A percentile compares a stretch with the other conserved stretches of the same genome.
phyloP scores from a whole-genome alignment of 2,329 filamentous ascomycete genomes.

The Talaromyces sp. region DNA sequence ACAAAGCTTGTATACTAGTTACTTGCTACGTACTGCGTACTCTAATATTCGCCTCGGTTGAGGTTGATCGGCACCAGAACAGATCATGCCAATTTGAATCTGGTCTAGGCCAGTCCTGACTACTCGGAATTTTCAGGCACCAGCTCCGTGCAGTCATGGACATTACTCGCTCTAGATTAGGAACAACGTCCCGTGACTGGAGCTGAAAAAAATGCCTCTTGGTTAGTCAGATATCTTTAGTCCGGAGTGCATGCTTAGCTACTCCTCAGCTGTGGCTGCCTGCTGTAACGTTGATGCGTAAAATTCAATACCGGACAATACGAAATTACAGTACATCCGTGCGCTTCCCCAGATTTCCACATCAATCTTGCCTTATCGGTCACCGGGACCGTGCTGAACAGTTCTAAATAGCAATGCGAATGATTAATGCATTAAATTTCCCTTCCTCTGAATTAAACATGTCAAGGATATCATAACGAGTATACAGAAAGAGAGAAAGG shows the following conservation, averaged over 20 bases:
- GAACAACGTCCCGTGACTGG: not conserved
- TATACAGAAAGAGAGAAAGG: not conserved
- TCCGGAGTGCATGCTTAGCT: not conserved
- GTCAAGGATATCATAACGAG: not conserved
- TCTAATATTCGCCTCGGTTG: not conserved
- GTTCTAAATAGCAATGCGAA: not conserved
- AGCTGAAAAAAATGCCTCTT: not conserved
- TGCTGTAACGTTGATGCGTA: not conserved
- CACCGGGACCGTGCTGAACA: not conserved
- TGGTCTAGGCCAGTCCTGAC: not conserved
- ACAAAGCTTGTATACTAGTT: not conserved
- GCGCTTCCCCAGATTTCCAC: not conserved
- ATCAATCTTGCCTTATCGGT: not conserved
- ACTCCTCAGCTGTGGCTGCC: not conserved
- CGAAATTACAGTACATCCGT: not conserved
- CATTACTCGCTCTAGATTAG: not conserved
- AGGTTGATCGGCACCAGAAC: not conserved
- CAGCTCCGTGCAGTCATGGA: not conserved
- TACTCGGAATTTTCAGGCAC: not conserved
- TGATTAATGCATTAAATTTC: not conserved
- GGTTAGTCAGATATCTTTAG: not conserved
- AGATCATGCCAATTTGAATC: not conserved
- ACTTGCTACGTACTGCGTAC: too few relatives aligned
- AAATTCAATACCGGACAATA: not conserved
- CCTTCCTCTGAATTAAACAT: not conserved